phyloP scores from a whole-genome alignment of 2,329 filamentous ascomycete species.

The Botryotinia narcissicola region DNA sequence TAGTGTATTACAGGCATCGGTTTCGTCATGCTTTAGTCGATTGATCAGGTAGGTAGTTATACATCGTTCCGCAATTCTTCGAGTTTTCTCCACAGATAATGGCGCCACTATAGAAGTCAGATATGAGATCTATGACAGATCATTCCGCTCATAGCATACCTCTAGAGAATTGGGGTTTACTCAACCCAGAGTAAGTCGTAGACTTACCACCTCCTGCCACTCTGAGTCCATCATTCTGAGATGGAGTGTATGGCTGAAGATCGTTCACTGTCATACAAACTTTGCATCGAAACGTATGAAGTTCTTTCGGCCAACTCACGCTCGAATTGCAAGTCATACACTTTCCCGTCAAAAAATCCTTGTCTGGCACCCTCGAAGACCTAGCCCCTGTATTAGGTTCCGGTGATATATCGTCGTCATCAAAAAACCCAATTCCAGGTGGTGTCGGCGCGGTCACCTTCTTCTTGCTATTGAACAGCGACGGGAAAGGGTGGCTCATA shows the following conservation, averaged over 20 bases:
- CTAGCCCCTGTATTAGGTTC: slow-evolving; percentile 36
- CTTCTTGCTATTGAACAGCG: slow-evolving; percentile 63
- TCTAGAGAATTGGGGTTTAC: slow-evolving; percentile 26
- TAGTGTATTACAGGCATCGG: slow-evolving; percentile 23
- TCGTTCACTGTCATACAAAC: slow-evolving; percentile 86
- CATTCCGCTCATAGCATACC: slow-evolving; percentile 22
- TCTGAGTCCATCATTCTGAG: slow-evolving; percentile 17
- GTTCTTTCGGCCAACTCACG: slow-evolving; percentile 73
- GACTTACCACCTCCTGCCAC: slow-evolving; percentile 25
- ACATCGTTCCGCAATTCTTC: slow-evolving; percentile 54
- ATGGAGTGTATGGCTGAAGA: slow-evolving; percentile 48
- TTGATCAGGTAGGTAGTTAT: slow-evolving; percentile 49
- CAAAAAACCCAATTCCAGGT: neutral
- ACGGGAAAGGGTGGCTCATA: slow-evolving; percentile 77
- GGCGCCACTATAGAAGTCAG: slow-evolving; percentile 40
- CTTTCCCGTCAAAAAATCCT: slow-evolving; percentile 65
- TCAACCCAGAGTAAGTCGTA: slow-evolving; percentile 23
- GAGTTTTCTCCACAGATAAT: slow-evolving; percentile 61
- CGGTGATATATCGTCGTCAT: slow-evolving; percentile 8
- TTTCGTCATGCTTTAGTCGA: slow-evolving; percentile 39
- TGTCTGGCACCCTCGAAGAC: slow-evolving; percentile 43
- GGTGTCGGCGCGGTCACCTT: slow-evolving; percentile 42
- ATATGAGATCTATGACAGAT: neutral
- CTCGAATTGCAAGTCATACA: slow-evolving; percentile 85
- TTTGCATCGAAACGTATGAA: slow-evolving; percentile 76